These are phyloP conservation scores for Ophiostoma ips DNA, from an alignment of 2,329 filamentous ascomycete genomes.

Conservation along the genomic window DNA sequence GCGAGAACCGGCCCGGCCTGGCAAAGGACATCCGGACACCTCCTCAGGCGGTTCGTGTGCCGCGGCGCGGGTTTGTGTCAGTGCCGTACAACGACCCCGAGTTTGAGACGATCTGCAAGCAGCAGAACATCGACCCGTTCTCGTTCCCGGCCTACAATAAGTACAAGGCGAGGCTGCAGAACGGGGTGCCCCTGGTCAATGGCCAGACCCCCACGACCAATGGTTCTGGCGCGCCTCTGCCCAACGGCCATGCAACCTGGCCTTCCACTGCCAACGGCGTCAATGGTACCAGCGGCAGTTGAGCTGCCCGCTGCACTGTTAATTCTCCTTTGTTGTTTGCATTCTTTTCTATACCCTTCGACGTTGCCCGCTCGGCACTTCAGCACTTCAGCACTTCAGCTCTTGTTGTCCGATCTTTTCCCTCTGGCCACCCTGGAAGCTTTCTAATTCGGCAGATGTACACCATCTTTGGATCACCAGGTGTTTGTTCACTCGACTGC, in stretches of 20 bases:
- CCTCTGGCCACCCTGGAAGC: too few relatives aligned
- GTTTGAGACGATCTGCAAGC: slow-evolving; percentile 38
- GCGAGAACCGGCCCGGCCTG: slow-evolving; percentile 34
- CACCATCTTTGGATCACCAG: background rate
- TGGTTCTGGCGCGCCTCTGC: background rate
- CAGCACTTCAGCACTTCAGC: too few relatives aligned
- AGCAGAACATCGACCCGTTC: slow-evolving; percentile 40
- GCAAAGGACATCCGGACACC: slow-evolving; percentile 37
- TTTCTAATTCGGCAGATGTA: too few relatives aligned
- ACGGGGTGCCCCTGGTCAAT: slow-evolving; percentile 23
- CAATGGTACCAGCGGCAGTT: slow-evolving; percentile 12
- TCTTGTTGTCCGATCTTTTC: too few relatives aligned
- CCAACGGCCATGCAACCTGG: background rate
- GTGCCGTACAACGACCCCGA: slow-evolving; percentile 43
- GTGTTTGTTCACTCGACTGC: background rate
- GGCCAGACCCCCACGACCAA: background rate
- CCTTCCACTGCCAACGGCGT: slow-evolving; percentile 15
- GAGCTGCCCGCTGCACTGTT: background rate
- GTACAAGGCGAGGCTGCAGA: slow-evolving; percentile 28
- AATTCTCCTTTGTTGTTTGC: background rate
- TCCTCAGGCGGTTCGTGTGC: slow-evolving; percentile 40
- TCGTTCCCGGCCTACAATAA: slow-evolving; percentile 29
- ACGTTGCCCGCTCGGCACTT: too few relatives aligned
- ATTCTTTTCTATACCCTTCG: background rate
- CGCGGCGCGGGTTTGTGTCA: slow-evolving; percentile 38